phyloP scores from a whole-genome alignment of 2,329 filamentous ascomycete species.

The Cladorrhinum sp. region DNA sequence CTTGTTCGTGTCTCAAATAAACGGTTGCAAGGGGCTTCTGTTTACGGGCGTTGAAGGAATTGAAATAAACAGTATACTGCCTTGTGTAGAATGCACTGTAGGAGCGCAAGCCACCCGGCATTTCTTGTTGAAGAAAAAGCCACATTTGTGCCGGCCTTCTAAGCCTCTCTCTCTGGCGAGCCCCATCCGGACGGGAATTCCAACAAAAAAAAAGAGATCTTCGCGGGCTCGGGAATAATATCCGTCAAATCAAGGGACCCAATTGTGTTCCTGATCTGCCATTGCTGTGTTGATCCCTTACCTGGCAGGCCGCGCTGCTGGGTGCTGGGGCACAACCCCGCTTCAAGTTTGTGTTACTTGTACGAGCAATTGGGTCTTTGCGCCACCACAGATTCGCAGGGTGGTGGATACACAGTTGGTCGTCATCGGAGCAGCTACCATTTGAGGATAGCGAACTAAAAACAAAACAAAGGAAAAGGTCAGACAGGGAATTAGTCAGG shows the following conservation, averaged over 20 bases:
- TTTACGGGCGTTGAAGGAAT: neutral
- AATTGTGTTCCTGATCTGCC: conserved; percentile 1
- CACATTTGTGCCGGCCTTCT: neutral
- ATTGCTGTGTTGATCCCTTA: neutral
- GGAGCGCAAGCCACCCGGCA: neutral
- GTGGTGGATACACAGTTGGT: neutral
- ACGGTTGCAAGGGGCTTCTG: neutral
- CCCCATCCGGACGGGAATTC: neutral
- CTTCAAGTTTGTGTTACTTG: neutral
- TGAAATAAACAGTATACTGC: neutral
- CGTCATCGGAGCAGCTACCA: neutral
- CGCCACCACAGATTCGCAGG: neutral
- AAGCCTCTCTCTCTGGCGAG: neutral
- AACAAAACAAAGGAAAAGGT: neutral
- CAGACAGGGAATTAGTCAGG: neutral
- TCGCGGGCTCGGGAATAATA: neutral
- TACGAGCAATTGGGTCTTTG: neutral
- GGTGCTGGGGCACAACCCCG: neutral
- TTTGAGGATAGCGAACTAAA: too few relatives aligned
- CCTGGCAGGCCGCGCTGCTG: neutral
- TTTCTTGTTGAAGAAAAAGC: neutral
- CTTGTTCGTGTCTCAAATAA: neutral
- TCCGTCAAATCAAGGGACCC: neutral
- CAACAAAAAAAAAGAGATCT: neutral
- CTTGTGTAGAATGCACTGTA: too few relatives aligned